Evolutionary conservation across 2,329 filamentous ascomycete species (phyloP).

Genomic region (Grosmannia penicillata): DNA sequence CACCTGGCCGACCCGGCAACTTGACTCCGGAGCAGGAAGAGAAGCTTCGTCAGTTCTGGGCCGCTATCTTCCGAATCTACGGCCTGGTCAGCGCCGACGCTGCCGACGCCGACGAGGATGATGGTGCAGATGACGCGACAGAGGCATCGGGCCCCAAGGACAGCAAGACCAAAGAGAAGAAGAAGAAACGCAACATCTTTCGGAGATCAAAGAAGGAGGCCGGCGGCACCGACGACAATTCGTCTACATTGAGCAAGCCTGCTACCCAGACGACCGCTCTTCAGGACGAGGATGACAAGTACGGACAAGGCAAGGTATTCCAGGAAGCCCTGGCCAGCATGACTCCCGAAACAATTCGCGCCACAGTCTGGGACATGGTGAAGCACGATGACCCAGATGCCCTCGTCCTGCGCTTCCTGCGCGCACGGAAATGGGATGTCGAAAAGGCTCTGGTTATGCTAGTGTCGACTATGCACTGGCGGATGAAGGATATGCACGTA

Average conservation of each 20-base stretch:
- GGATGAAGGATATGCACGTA: conserved; percentile 66
- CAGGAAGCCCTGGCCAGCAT: conserved; percentile 64
- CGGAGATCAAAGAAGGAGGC: conserved; percentile 43
- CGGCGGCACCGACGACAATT: conserved; percentile 17
- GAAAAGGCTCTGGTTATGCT: conserved; percentile 89
- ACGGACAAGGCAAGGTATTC: conserved; percentile 78
- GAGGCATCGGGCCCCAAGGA: conserved; percentile 12
- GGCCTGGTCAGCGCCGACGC: conserved; percentile 42
- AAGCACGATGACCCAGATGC: conserved; percentile 93
- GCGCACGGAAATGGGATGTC: conserved; percentile 91
- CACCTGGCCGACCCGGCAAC: conserved; percentile 67
- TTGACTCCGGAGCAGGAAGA: conserved; percentile 79
- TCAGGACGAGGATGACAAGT: conserved; percentile 65
- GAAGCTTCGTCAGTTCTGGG: conserved; percentile 82
- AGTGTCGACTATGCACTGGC: conserved; percentile 88
- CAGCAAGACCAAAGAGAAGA: conserved; percentile 24
- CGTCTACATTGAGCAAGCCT: not conserved
- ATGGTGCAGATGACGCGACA: conserved; percentile 12
- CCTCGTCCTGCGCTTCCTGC: conserved; percentile 64
- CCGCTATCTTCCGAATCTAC: conserved; percentile 58
- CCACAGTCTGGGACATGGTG: conserved; percentile 81
- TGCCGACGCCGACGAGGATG: conserved; percentile 13
- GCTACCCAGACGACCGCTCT: conserved; percentile 9
- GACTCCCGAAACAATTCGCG: conserved; percentile 63
- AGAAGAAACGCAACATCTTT: conserved; percentile 59